Evolutionary conservation across 768 basidiomycete genomes (phyloP).

Genomic region (Kwoniella mangroviensis): DNA sequence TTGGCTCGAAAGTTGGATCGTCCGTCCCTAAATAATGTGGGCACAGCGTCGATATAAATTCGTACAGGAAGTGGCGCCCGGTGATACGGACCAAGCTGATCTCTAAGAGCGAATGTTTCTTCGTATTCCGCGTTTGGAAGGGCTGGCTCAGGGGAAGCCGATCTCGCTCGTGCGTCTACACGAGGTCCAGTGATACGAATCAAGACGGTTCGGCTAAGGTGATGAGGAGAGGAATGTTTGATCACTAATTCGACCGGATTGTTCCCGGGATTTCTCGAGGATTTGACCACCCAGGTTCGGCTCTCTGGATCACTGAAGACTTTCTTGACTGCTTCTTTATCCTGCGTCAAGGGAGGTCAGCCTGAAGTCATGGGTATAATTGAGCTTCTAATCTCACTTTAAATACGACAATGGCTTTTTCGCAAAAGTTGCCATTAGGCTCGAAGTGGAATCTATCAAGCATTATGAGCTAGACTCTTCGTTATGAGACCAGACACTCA

Average conservation of each 20-base stretch:
- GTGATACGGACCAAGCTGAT: background rate
- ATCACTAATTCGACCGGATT: slow-evolving; percentile 4
- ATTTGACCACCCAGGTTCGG: background rate
- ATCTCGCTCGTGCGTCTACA: slow-evolving; percentile 26
- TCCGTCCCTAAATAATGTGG: background rate
- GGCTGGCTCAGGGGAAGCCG: slow-evolving; percentile 23
- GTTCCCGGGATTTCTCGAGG: background rate
- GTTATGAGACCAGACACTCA: slow-evolving; percentile 12
- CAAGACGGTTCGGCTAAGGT: slow-evolving; percentile 20
- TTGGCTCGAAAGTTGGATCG: slow-evolving; percentile 20
- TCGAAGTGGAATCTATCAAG: slow-evolving; percentile 30
- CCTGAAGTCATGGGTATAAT: background rate
- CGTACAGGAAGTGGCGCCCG: slow-evolving; percentile 8
- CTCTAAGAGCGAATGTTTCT: background rate
- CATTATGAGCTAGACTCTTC: slow-evolving; percentile 5
- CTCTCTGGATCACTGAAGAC: slow-evolving; percentile 33
- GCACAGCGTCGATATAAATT: slow-evolving; percentile 30
- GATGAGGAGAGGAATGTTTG: slow-evolving; percentile 5
- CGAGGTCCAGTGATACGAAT: slow-evolving; percentile 33
- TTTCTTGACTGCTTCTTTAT: slow-evolving; percentile 8
- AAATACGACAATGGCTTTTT: slow-evolving; percentile 39
- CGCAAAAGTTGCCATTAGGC: slow-evolving; percentile 18
- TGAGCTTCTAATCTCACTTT: slow-evolving; percentile 21
- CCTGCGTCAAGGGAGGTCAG: slow-evolving; percentile 24
- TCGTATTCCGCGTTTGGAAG: background rate